These are phyloP conservation scores for Rhodotorula kratochvilovae DNA, from an alignment of 768 basidiomycete genomes.

Conservation along the genomic window DNA sequence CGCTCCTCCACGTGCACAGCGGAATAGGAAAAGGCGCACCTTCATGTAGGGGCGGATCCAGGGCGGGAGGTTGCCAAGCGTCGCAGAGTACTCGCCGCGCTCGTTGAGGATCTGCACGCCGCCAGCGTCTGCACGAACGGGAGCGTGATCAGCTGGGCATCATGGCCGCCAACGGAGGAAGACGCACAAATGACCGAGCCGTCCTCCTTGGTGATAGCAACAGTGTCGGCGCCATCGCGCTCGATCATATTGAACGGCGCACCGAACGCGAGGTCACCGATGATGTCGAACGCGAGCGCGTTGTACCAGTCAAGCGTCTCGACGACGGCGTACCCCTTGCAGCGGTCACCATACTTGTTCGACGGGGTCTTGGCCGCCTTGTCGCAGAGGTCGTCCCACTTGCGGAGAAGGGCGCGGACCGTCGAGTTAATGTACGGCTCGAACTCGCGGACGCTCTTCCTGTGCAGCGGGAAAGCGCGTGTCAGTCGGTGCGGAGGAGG, in stretches of 20 bases:
- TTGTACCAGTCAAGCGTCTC: slow-evolving; percentile 61
- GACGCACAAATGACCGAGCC: slow-evolving; percentile 51
- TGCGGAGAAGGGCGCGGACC: slow-evolving; percentile 55
- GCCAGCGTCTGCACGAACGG: slow-evolving; percentile 54
- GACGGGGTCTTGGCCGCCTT: slow-evolving; percentile 52
- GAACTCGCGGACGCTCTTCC: slow-evolving; percentile 79
- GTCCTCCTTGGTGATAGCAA: slow-evolving; percentile 41
- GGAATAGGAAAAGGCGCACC: slow-evolving; percentile 1
- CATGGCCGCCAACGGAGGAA: too few species aligned
- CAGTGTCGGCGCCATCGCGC: slow-evolving; percentile 58
- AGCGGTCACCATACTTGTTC: slow-evolving; percentile 48
- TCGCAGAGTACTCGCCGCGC: slow-evolving; percentile 78
- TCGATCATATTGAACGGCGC: slow-evolving; percentile 83
- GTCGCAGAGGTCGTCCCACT: slow-evolving; percentile 65
- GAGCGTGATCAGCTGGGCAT: too few species aligned
- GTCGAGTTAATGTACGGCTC: slow-evolving; percentile 64
- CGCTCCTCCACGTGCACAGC: neutral
- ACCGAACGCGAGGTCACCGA: slow-evolving; percentile 68
- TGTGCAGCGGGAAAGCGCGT: slow-evolving; percentile 52
- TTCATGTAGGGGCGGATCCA: slow-evolving; percentile 54
- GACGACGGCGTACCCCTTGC: slow-evolving; percentile 37
- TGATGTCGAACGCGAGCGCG: slow-evolving; percentile 57
- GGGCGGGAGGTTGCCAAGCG: slow-evolving; percentile 71
- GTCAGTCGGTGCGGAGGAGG: neutral
- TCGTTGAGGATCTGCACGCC: slow-evolving; percentile 72